Evolutionary conservation across 768 basidiomycete genomes (phyloP), one percentile per base, ranked within the genome.

Genomic region (Leucogyrophana mollusca): DNA sequence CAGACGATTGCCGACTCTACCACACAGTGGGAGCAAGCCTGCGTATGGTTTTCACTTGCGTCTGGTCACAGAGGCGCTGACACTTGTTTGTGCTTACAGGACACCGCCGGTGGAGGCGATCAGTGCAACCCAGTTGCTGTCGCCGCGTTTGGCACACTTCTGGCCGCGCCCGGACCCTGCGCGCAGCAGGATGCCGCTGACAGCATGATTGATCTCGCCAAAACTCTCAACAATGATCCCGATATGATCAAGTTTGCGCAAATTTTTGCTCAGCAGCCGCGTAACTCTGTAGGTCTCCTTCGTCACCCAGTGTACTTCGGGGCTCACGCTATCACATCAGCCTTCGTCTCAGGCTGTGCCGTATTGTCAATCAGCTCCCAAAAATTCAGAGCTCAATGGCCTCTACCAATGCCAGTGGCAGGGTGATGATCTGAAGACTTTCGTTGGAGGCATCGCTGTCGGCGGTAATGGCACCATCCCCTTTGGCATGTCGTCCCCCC

Each of bases 381-480:
- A 59, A 46, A 81, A 82, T 50, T 20, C 64, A 1, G 77, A 82
- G 57, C 71, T 83, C 10, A 67, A 73, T 40, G 79, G 79, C 7
- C 65, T 78, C 23, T 81, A 76, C 66, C 80, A 81, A 55, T 82
- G 79, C 57, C 82, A 83, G 59, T 81, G 74, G 61, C 61, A 69
- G 51, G 72, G 78, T 43, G 70, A 68, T 18, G 57, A 79, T 40
- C 66, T 65, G 30, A 66, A 52, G 9, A 68, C 62, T 2, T 82
- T 82, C 53, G 73, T 73, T 40, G 73, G 73, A 32, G 70, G 71
- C 34, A 47, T 67, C 36, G 50, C 61, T 8, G 67, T 73, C 27
- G 80, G 80, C 17, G 60, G 51, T 6, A 25, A 58, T 2, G 80
- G 78, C 24, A 82, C 80, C 14, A 75, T 80, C 47, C 80, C 81